Percentiles rank a stretch among this genome's conserved stretches.
Evolutionary conservation across 495 filamentous ascomycete genomes (phyloP).

Genomic region (Penicillium macrosclerotiorum): DNA sequence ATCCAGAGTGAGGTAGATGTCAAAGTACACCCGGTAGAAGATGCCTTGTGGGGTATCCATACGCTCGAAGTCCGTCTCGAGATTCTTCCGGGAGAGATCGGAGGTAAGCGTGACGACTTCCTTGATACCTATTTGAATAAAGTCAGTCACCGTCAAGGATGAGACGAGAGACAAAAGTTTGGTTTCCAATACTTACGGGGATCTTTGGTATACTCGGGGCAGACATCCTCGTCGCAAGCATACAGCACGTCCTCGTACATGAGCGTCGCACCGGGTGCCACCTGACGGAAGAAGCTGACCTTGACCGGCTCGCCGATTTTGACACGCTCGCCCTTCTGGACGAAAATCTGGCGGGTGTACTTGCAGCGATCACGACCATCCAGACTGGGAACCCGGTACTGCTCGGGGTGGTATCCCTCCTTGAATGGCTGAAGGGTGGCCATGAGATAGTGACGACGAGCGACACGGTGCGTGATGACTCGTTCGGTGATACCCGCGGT

Average conservation of each 20-base stretch:
- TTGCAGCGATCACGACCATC: conserved; percentile 98
- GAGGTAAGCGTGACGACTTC: conserved; percentile 98
- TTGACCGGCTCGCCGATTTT: conserved; percentile 99
- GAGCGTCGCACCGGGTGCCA: conserved; percentile 92
- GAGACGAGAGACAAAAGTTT: not conserved
- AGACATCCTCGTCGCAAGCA: conserved; percentile 96
- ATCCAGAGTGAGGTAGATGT: conserved; percentile 91
- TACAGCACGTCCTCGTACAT: conserved; percentile 99
- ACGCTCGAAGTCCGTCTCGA: conserved; percentile 98
- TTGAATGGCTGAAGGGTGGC: conserved; percentile 98
- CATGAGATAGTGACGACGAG: conserved; percentile 98
- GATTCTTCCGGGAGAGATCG: conserved; percentile 94
- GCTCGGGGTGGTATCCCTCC: conserved; percentile 96
- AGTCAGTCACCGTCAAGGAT: conserved; percentile 2
- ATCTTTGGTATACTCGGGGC: conserved; percentile 98
- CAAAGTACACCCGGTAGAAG: conserved; percentile 85
- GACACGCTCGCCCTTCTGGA: conserved; percentile 97
- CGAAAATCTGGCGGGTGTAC: conserved; percentile 97
- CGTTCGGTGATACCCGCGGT: conserved; percentile 95
- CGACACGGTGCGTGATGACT: conserved; percentile 93
- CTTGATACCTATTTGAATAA: conserved; percentile 75
- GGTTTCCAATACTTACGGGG: conserved; percentile 80
- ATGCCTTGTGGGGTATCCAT: conserved; percentile 99
- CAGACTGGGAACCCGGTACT: conserved; percentile 92
- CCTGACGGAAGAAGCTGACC: conserved; percentile 97